phyloP scores from a whole-genome alignment of 2,329 filamentous ascomycete genomes.

The Aspergillus novofumigatus region DNA sequence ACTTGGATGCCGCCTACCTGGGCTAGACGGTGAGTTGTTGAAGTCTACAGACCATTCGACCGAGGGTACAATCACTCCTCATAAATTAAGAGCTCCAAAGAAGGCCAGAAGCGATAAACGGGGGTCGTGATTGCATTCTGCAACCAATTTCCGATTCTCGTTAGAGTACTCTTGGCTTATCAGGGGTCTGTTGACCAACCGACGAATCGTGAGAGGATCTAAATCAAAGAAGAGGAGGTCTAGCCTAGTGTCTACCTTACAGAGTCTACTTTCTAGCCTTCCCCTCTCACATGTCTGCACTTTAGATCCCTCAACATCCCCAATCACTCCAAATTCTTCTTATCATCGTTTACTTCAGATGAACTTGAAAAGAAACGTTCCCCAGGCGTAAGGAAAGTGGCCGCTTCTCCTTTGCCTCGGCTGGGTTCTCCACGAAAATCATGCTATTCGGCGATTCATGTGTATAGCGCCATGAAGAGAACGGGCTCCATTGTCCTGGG shows the following conservation, averaged over 20 bases:
- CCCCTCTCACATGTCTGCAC: conserved; percentile 12
- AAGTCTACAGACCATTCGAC: too few species aligned
- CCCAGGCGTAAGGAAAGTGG: neutral
- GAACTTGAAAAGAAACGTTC: neutral
- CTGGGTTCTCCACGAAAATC: neutral
- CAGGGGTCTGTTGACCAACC: neutral
- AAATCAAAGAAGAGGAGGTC: neutral
- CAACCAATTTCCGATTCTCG: neutral
- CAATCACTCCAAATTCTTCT: neutral
- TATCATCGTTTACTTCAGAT: neutral
- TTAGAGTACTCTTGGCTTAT: neutral
- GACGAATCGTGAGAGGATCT: neutral
- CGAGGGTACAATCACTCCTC: neutral
- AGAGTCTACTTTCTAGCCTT: neutral
- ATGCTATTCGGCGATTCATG: neutral
- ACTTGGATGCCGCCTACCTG: neutral
- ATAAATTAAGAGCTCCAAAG: too few species aligned
- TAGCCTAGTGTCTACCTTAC: too few species aligned
- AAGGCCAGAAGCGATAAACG: neutral
- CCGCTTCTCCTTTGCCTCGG: neutral
- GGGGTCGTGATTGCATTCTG: neutral
- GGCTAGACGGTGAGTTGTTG: neutral
- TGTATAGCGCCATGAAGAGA: conserved; percentile 16
- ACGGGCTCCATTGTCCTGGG: conserved; percentile 15
- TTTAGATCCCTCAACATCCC: neutral